phyloP scores from a whole-genome alignment of 2,329 filamentous ascomycete genomes.

The Stachybotrys elegans region DNA sequence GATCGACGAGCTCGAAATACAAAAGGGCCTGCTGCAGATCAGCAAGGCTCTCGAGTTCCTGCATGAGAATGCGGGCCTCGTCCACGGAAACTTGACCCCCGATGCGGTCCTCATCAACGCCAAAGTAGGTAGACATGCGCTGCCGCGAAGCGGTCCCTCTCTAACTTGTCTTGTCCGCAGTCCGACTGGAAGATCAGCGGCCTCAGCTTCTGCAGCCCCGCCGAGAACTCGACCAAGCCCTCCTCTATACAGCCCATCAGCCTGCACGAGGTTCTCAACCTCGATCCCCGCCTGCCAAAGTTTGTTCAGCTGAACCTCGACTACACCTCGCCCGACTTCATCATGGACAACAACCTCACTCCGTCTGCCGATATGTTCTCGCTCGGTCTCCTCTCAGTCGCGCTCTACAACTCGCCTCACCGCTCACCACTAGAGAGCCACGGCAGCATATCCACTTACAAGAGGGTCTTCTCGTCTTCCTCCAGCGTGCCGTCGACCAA shows the following conservation, averaged over 20 bases:
- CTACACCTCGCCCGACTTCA: slow-evolving; percentile 91
- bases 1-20: slow-evolving; percentile 94
- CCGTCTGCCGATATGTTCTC: slow-evolving; percentile 89
- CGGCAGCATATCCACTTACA: slow-evolving; percentile 77
- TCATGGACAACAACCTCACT: slow-evolving; percentile 84
- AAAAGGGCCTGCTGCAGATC: slow-evolving; percentile 90
- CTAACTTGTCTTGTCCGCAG: slow-evolving; percentile 37
- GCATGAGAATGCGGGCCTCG: slow-evolving; percentile 88
- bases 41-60: slow-evolving; percentile 93
- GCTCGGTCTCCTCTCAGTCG: slow-evolving; percentile 79
- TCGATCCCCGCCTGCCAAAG: slow-evolving; percentile 76
- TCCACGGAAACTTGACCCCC: slow-evolving; percentile 91
- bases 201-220: slow-evolving; percentile 81
- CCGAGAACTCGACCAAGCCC: slow-evolving; percentile 67
- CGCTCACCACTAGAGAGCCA: slow-evolving; percentile 78
- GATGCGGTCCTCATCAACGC: slow-evolving; percentile 91
- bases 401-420: slow-evolving; percentile 94
- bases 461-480: slow-evolving; percentile 73
- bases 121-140: slow-evolving; percentile 54
- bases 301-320: slow-evolving; percentile 87
- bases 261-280: slow-evolving; percentile 76
- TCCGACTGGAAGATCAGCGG: slow-evolving; percentile 98
- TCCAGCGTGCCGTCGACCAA: slow-evolving; percentile 70
- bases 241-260: slow-evolving; percentile 76
- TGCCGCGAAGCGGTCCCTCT: not conserved